Evolutionary conservation across 176 grass and related monocot genomes (phyloP).

Genomic region (Triticum urartu): DNA sequence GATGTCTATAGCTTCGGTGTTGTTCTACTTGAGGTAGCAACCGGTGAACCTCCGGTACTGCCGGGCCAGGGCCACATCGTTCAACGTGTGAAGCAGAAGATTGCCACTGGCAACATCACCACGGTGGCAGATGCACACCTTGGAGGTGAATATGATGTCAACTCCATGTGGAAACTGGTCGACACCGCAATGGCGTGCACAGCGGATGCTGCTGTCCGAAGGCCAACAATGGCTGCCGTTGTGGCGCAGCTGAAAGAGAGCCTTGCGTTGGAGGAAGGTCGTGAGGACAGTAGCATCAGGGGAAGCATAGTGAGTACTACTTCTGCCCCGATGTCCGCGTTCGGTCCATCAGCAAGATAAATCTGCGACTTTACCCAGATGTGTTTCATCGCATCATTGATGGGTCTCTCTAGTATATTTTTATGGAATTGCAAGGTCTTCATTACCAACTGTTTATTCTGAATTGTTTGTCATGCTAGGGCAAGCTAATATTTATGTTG

Average conservation of each 20-base stretch:
- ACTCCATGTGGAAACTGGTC: not conserved
- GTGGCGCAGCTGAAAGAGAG: not conserved
- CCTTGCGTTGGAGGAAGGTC: not conserved
- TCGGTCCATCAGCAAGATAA: not conserved
- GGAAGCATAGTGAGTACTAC: not conserved
- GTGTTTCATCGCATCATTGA: not conserved
- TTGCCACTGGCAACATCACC: not conserved
- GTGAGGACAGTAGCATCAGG: not conserved
- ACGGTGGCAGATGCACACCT: not conserved
- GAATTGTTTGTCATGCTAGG: not conserved
- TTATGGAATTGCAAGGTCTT: no score
- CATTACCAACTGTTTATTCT: not conserved
- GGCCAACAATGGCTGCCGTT: not conserved
- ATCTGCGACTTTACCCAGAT: no score
- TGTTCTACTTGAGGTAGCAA: slow-evolving; percentile 16
- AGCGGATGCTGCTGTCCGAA: not conserved
- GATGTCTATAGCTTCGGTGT: slow-evolving; percentile 19
- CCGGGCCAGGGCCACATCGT: not conserved
- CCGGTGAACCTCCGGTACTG: not conserved
- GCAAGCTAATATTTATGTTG: not conserved
- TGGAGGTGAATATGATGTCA: not conserved
- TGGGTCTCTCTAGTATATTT: not conserved
- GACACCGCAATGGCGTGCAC: not conserved
- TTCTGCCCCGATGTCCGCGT: not conserved
- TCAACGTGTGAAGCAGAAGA: not conserved